Evolutionary conservation across 768 basidiomycete genomes (phyloP), one percentile per base, ranked within the genome.

Genomic region (Amanita fuliginea): DNA sequence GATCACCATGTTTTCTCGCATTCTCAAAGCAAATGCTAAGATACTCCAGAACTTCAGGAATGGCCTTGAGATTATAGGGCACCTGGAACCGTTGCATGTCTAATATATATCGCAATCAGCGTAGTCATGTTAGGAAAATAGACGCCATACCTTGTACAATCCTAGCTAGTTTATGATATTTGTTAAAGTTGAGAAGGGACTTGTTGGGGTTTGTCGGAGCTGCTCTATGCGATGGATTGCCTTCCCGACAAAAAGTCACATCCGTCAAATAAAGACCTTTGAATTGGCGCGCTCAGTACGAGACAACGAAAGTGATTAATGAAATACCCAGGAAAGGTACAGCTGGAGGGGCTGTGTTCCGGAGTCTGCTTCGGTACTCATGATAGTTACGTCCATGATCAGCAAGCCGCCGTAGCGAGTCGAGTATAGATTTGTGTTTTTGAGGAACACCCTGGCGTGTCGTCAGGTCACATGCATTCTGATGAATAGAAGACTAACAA

Each of bases 31-130:
- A 80, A 35, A 76, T 70, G 37, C 74, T 76, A 28, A 94, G 69
- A 60, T 82, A 93, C 46, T 77, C 74, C 60, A 97, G 93, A 5
- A 92, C 83, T 64, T 96, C 94, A 2, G 83, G 81, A 8, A 99
- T 85, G 54, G 83, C 85, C 60, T 89, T 88, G 46, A 98, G 75
- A 56, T 81, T 83, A 70, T 88, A 95, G 4, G 82, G 74, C 7
- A 80, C 76, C 63, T 96, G 92, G 69, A 94, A 94, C 19, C 91
- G 85, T 64, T 91, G 90, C 78, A 94, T 87, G 63, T 94, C 91
- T 83, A 57, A n/a, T 47, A 55, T 47, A 55, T 33, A 36, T 44
- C 53, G 45, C 34, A 43, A 39, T 30, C 28, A 10, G 43, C 18
- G 24, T 18, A 9, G 40, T 16, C 42, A 35, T 30, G 5, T 19